Percentiles rank a stretch among this genome's conserved stretches.
phyloP scores from a whole-genome alignment of 345 rosid genomes.

The Nasturtium officinale region DNA sequence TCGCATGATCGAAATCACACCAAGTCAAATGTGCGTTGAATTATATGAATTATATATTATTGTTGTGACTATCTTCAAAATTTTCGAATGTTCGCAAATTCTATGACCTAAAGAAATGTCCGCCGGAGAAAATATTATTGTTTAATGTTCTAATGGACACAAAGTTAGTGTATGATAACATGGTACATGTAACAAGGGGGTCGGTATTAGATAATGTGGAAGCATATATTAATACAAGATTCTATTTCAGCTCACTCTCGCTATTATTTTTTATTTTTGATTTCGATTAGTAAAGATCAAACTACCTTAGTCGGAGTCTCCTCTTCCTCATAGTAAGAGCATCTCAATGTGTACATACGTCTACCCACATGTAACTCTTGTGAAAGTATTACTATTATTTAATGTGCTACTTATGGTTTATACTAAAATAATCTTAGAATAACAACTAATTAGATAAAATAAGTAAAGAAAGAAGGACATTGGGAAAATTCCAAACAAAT shows the following conservation, averaged over 20 bases:
- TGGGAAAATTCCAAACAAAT: conserved; percentile 45
- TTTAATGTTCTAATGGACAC: conserved; percentile 18
- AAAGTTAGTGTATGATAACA: background rate
- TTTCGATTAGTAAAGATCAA: background rate
- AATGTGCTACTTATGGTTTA: background rate
- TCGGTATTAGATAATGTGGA: background rate
- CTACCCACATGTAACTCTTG: background rate
- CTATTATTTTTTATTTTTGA: background rate
- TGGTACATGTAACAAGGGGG: background rate
- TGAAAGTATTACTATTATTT: background rate
- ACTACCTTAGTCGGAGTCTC: background rate
- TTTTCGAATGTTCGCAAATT: conserved; percentile 9
- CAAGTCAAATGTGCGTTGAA: conserved; percentile 26
- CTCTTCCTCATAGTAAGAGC: background rate
- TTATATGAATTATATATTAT: conserved; percentile 4
- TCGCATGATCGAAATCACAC: conserved; percentile 15
- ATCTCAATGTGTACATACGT: background rate
- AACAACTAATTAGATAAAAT: background rate
- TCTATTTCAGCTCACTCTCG: background rate
- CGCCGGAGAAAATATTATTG: conserved; percentile 30
- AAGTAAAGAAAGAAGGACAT: background rate
- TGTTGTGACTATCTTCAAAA: background rate
- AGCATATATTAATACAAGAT: background rate
- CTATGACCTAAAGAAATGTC: conserved; percentile 8
- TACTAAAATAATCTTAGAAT: background rate